A percentile compares a stretch with the other conserved stretches of the same genome.
Evolutionary conservation across 2,329 filamentous ascomycete species (phyloP).

Genomic region (Colletotrichum sp.): DNA sequence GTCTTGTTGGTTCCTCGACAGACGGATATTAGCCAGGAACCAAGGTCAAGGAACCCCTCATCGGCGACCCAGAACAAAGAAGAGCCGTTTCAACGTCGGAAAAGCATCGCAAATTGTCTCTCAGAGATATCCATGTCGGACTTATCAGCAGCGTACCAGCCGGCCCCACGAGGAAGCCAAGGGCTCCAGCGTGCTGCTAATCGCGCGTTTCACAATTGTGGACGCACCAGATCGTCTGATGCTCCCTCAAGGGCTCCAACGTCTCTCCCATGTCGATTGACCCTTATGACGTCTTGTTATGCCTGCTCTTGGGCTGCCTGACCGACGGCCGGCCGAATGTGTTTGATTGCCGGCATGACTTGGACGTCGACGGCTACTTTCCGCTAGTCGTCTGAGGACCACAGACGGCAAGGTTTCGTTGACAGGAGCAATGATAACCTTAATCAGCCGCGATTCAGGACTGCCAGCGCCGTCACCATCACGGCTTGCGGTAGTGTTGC

Average conservation of each 20-base stretch:
- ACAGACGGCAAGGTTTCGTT: background rate
- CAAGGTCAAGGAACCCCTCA: background rate
- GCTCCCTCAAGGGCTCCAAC: slow-evolving; percentile 1
- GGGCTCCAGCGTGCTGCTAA: background rate
- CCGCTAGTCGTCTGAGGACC: slow-evolving; percentile 3
- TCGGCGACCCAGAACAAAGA: background rate
- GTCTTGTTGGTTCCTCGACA: background rate
- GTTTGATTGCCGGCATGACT: background rate
- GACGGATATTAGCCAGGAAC: background rate
- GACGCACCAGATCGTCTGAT: slow-evolving; percentile 17
- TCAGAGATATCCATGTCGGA: background rate
- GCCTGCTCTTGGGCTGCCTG: background rate
- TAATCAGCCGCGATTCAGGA: slow-evolving; percentile 4
- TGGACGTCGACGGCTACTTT: slow-evolving; percentile 14
- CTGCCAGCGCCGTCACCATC: background rate
- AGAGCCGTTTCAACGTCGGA: background rate
- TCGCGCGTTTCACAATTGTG: slow-evolving; percentile 17
- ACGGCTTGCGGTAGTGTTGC: background rate
- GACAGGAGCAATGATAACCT: slow-evolving; percentile 12
- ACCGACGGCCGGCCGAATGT: background rate
- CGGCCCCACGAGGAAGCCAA: slow-evolving; percentile 3
- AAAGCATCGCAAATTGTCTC: background rate
- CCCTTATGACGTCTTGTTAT: slow-evolving; percentile 12
- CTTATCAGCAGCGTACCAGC: background rate
- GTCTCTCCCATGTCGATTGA: background rate